These are phyloP conservation scores for Fusarium falciforme DNA, from an alignment of 2,329 filamentous ascomycete genomes.

Conservation along the genomic window DNA sequence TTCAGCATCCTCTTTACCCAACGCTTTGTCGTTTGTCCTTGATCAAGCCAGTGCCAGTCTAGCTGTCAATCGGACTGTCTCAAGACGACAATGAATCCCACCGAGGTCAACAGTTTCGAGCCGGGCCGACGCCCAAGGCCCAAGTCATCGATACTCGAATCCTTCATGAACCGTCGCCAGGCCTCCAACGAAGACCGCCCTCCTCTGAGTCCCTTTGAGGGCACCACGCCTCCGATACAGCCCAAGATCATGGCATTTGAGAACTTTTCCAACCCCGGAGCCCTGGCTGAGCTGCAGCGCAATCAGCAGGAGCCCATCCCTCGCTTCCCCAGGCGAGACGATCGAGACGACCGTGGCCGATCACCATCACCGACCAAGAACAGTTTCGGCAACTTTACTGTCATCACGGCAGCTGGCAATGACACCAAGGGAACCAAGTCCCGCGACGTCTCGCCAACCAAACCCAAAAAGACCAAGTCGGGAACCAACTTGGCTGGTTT, in stretches of 20 bases:
- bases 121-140: conserved; percentile 53
- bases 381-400: conserved; percentile 52
- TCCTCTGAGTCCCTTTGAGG: conserved; percentile 41
- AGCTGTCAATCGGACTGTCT: conserved; percentile 17
- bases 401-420: conserved; percentile 56
- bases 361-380: conserved; percentile 60
- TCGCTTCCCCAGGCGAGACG: conserved; percentile 54
- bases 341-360: conserved; percentile 47
- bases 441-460: conserved; percentile 64
- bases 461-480: conserved; percentile 84
- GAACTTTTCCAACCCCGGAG: conserved; percentile 54
- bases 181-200: conserved; percentile 56
- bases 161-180: conserved; percentile 63
- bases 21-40: conserved; percentile 8
- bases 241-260: conserved; percentile 47
- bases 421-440: conserved; percentile 56
- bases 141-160: conserved; percentile 62
- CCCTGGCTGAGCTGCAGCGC: conserved; percentile 67
- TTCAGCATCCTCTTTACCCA: conserved; percentile 17
- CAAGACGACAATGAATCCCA: conserved; percentile 17
- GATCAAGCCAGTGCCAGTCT: conserved; percentile 4
- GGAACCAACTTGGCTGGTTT: conserved; percentile 83
- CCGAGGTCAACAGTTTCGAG: conserved; percentile 31
- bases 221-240: conserved; percentile 41
- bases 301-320: conserved; percentile 61